Conservation (phyloP, 2,329 filamentous ascomycete genomes). For the Clarireedia homoeocarpa region DNA sequence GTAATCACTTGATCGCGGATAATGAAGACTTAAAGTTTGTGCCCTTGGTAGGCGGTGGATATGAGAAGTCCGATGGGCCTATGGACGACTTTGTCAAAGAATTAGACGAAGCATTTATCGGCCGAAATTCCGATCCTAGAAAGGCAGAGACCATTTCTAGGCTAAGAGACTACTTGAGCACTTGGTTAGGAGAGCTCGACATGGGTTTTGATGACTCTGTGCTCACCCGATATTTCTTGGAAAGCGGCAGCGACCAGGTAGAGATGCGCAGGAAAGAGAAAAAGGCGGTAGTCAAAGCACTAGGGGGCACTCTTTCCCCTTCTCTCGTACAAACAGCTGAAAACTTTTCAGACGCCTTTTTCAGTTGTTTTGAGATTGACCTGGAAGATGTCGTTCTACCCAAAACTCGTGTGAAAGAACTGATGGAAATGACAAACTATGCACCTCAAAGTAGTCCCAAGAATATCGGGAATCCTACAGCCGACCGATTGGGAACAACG, state of each 20-base stretch:
- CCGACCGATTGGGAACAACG: constrained; percentile 19
- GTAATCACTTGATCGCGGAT: constrained; percentile 23
- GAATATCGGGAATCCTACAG: neutral
- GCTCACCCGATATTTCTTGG: constrained; percentile 19
- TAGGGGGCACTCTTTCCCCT: constrained; percentile 7
- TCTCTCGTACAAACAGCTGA: neutral
- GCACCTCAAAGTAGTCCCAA: neutral
- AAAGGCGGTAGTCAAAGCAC: constrained; percentile 10
- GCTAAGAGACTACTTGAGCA: constrained; percentile 14
- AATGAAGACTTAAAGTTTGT: constrained; percentile 23
- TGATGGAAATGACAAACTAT: constrained; percentile 14
- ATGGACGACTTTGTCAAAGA: constrained; percentile 17
- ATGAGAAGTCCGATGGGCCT: neutral
- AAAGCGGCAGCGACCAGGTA: neutral
- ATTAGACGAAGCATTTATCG: constrained; percentile 15
- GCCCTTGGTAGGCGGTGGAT: constrained; percentile 15
- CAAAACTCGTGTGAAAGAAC: constrained; percentile 17
- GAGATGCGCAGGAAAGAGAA: constrained; percentile 9
- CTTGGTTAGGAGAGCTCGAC: constrained; percentile 16
- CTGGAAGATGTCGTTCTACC: constrained; percentile 19
- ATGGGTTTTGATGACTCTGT: constrained; percentile 10
- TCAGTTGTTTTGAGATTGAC: constrained; percentile 12
- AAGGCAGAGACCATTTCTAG: constrained; percentile 13
- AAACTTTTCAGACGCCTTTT: constrained; percentile 15
- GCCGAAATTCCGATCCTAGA: constrained; percentile 9